Evolutionary conservation across 1,284 basidiomycete species (phyloP), one percentile per base, ranked within the genome.

Genomic region (Thecaphora thlaspeos): DNA sequence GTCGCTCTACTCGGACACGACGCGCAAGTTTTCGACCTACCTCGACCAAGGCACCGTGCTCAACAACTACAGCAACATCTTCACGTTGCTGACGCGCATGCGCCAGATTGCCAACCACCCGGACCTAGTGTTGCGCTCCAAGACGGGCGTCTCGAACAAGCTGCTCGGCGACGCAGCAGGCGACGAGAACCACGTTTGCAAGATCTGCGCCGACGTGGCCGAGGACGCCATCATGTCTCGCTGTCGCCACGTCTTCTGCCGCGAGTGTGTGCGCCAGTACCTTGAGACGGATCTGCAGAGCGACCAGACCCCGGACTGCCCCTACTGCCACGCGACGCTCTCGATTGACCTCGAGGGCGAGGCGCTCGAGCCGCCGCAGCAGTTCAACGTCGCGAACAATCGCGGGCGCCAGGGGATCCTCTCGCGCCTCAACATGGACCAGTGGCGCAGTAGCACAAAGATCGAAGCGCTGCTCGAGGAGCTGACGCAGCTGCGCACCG

Each of bases 391-490:
- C 12, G 60, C 58, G 48, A 63, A 64, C 39, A 83, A 84, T 30
- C 81, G 82, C 1, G 67, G 65, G 19, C 85, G 91, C 32, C 94
- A 98, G 78, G 95, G 95, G 37, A 96, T 99, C 52, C 84, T 98
- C 4, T 89, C 90, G 30, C 85, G 93, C 5, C 83, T 99, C 18
- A 86, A 97, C 75, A 81, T 97, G 40, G 85, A 89, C 68, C 83
- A 87, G 57, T 97, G 92, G 91, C 85, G 90, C 40, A 95, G 91
- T 4, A 93, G 90, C 32, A 89, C 92, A 11, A 99, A 98, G 82
- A 91, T 98, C 47, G 95, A 99, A 77, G 94, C 95, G 2, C 83
- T 99, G 1, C 83, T 98, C 2, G 95, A 98, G 78, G 94, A 98
- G 80, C 81, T 98, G 46, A 87, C 84, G 74, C 89, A 89, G 76